phyloP scores from a whole-genome alignment of 2,329 filamentous ascomycete genomes.

The Calycina herbarum region DNA sequence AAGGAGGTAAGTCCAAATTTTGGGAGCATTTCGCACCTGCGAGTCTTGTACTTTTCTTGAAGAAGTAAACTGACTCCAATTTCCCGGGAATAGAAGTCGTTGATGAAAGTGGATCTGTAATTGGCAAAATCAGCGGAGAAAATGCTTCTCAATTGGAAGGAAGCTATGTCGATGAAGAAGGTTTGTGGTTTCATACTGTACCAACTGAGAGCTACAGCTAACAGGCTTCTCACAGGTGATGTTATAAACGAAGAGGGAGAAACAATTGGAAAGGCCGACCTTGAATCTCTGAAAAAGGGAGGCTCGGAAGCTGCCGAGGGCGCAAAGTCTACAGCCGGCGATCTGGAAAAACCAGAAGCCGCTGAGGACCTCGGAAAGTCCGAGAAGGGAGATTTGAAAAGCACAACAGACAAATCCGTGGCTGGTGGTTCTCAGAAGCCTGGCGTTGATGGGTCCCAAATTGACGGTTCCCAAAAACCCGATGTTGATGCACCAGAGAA shows the following conservation, averaged over 20 bases:
- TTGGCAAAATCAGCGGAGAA: conserved; percentile 63
- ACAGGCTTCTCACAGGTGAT: conserved; percentile 27
- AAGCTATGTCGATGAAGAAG: conserved; percentile 51
- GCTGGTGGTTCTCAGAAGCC: not conserved
- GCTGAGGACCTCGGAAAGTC: not conserved
- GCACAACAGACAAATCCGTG: not conserved
- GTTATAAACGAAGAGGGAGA: too few species aligned
- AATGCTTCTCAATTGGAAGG: conserved; percentile 57
- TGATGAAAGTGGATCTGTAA: conserved; percentile 53
- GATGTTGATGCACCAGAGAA: not conserved
- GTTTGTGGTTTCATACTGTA: not conserved
- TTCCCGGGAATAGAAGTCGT: conserved; percentile 44
- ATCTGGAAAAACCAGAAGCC: conserved; percentile 10
- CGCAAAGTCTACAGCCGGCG: conserved; percentile 12
- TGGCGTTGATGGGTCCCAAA: not conserved
- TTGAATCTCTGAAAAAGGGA: conserved; percentile 6
- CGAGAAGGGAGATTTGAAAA: not conserved
- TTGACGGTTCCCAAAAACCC: not conserved
- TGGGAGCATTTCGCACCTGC: too few species aligned
- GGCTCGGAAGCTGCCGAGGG: conserved; percentile 14
- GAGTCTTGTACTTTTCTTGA: too few species aligned
- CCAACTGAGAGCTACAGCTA: not conserved
- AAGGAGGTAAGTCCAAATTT: conserved; percentile 37
- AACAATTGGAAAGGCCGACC: not conserved
- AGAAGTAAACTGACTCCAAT: too few species aligned